Percentiles rank a stretch among this genome's conserved stretches.
These are phyloP conservation scores for Cyclospora cayetanensis DNA, from an alignment of 169 alveolate genomes.

Conservation along the genomic window DNA sequence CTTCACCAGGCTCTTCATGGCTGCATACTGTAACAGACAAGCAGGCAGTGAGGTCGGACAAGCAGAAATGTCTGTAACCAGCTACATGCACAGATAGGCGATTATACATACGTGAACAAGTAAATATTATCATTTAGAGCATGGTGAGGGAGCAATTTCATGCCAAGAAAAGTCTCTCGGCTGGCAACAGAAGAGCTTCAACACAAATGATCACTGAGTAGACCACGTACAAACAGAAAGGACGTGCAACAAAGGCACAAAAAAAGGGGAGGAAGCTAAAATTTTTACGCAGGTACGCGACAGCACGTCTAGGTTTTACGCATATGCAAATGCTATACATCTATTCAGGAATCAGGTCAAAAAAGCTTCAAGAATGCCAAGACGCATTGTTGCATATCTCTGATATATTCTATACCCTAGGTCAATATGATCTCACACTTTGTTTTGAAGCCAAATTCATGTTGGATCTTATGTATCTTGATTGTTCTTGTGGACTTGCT, in stretches of 20 bases:
- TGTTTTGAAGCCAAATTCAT: neutral
- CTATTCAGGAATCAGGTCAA: neutral
- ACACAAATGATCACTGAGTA: neutral
- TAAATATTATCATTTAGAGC: neutral
- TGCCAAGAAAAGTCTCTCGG: neutral
- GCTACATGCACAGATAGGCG: neutral
- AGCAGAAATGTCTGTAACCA: too few relatives aligned
- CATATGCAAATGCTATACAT: neutral
- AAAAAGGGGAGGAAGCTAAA: neutral
- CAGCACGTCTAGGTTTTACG: neutral
- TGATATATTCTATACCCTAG: too few relatives aligned
- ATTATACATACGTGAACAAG: neutral
- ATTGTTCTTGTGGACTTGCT: slow-evolving; percentile 32
- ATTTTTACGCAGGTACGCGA: neutral
- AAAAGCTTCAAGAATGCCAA: neutral
- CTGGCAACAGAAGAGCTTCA: neutral
- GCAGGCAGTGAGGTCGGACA: too few relatives aligned
- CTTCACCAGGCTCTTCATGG: neutral
- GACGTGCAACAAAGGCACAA: too few relatives aligned
- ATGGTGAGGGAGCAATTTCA: neutral
- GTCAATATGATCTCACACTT: too few relatives aligned
- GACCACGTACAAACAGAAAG: too few relatives aligned
- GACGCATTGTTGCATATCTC: neutral
- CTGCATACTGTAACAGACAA: neutral
- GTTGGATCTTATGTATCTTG: neutral